Base-by-base conservation (phyloP, 2,329 filamentous ascomycete species). In the Beauveria varroae region DNA sequence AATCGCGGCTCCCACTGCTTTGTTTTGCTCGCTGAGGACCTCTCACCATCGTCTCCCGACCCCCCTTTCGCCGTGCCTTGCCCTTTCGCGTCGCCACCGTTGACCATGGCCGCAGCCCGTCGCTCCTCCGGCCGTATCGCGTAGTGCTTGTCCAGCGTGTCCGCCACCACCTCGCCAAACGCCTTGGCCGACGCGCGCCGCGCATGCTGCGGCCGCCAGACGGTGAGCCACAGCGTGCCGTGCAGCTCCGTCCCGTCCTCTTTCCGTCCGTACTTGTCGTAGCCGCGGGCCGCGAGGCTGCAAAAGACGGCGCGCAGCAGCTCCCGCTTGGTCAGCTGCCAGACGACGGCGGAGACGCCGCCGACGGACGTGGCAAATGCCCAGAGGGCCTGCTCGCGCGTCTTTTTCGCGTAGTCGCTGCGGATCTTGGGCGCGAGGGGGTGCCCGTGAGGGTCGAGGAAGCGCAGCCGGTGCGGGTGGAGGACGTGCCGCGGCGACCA, bases 391-490 rank as follows among this genome's bases (percentile, higher is more conserved):
- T 71, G 62, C 24, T 70, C 63, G 10, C 56, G 56, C 3, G 65
- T 22, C 61, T 68, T 72, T 2, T 61, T 63, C n/a, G 65, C 67
- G 61, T 73, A 73, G 26, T 67, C 64, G 37, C 60, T 54, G 54
- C 69, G 68, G n/a, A 69, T 63, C 34, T 63, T 50, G 2, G 68
- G 64, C 4, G 64, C 62, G 24, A 74, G 62, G 0, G 75, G 69
- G 54, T 77, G 72, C 6, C 70, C 72, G 10, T 67, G 66, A 1
- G 71, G 68, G 6, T 69, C 68, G 22, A 78, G 68, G 60, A 68
- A 74, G 6, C 65, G 65, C 16, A 73, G 64, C 58, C 76, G 68
- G 61, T 69, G 69, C 4, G 71, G 69, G 34, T 72, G 67, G 52
- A 77, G 64, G 59, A 73, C 64, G 63, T 77, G 70, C 9, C 62